phyloP scores from a whole-genome alignment of 1,139 yeast species.

The Hyphopichia buzzinii region DNA sequence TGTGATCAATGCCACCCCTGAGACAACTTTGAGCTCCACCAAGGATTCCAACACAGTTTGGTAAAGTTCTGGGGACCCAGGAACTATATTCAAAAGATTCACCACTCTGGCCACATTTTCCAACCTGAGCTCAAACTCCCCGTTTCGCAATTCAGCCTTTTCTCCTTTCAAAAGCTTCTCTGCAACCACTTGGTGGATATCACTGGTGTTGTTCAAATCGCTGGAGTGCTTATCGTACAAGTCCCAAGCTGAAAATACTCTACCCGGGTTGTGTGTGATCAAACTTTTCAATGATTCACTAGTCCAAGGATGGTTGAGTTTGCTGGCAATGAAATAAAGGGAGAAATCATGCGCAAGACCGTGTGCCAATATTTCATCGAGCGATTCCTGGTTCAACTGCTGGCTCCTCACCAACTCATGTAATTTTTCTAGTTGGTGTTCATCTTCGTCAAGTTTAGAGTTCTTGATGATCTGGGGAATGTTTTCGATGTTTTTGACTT shows the following conservation, averaged over 20 bases:
- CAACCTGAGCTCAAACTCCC: conserved; percentile 6
- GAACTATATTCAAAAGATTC: conserved; percentile 3
- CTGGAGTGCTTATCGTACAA: conserved; percentile 25
- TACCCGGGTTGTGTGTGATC: conserved; percentile 37
- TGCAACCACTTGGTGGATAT: conserved; percentile 17
- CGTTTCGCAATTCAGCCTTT: conserved; percentile 10
- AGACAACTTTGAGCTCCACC: conserved; percentile 1
- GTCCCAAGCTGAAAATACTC: conserved; percentile 37
- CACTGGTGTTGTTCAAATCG: conserved; percentile 5
- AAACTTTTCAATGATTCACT: conserved; percentile 21
- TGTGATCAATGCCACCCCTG: neutral
- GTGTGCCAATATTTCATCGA: conserved; percentile 14
- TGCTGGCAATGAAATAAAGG: conserved; percentile 24
- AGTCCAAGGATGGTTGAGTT: conserved; percentile 12
- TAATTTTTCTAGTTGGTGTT: conserved; percentile 4
- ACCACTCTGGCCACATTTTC: conserved; percentile 8
- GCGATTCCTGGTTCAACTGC: conserved; percentile 3
- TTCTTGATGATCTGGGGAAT: conserved; percentile 4
- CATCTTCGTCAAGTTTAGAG: conserved; percentile 2
- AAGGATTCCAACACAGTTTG: neutral
- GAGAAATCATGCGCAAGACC: conserved; percentile 30
- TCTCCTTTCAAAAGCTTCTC: conserved; percentile 24
- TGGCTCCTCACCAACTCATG: conserved; percentile 2
- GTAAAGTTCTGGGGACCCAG: neutral
- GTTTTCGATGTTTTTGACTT: neutral